A percentile compares a stretch with the other conserved stretches of the same genome.
Evolutionary conservation across 768 basidiomycete genomes (phyloP).

Genomic region (Kwoniella newhampshirensis): DNA sequence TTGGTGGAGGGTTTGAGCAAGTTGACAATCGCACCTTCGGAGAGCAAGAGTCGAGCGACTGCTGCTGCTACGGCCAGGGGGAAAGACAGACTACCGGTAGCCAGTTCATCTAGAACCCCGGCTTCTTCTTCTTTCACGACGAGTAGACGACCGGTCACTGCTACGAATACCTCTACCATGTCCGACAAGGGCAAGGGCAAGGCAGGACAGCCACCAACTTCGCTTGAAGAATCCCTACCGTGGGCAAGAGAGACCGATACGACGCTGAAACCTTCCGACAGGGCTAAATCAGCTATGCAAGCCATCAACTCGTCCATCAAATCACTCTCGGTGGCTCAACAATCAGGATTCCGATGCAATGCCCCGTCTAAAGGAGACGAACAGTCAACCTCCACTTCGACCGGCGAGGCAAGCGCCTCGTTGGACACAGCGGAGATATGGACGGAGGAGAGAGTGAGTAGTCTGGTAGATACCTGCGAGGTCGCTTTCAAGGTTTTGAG

Average conservation of each 20-base stretch:
- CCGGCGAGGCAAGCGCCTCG: no score
- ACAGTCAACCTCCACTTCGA: no score
- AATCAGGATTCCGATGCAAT: slow-evolving; percentile 24
- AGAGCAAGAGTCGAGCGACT: background rate
- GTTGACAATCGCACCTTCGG: slow-evolving; percentile 8
- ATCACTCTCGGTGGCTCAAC: slow-evolving; percentile 12
- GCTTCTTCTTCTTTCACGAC: background rate
- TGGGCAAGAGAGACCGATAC: background rate
- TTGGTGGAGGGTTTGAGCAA: slow-evolving; percentile 17
- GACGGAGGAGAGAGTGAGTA: slow-evolving; percentile 25
- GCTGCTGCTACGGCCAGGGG: background rate
- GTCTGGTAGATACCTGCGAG: slow-evolving; percentile 11
- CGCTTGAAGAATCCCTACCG: slow-evolving; percentile 1
- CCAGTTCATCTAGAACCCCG: background rate
- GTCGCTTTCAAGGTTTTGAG: slow-evolving; percentile 27
- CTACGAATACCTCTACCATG: background rate
- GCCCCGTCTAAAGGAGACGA: no score
- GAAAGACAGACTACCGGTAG: background rate
- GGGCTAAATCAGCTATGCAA: slow-evolving; percentile 24
- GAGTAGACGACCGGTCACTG: background rate
- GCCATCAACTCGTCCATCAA: slow-evolving; percentile 21
- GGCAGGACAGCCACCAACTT: background rate
- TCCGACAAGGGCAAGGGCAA: slow-evolving; percentile 4
- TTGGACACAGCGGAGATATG: slow-evolving; percentile 14
- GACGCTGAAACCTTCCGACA: slow-evolving; percentile 6